Evolutionary conservation across 2,329 filamentous ascomycete genomes (phyloP), one percentile per base, ranked within the genome.

Genomic region (Ophiocordyceps camponoti-saundersi): DNA sequence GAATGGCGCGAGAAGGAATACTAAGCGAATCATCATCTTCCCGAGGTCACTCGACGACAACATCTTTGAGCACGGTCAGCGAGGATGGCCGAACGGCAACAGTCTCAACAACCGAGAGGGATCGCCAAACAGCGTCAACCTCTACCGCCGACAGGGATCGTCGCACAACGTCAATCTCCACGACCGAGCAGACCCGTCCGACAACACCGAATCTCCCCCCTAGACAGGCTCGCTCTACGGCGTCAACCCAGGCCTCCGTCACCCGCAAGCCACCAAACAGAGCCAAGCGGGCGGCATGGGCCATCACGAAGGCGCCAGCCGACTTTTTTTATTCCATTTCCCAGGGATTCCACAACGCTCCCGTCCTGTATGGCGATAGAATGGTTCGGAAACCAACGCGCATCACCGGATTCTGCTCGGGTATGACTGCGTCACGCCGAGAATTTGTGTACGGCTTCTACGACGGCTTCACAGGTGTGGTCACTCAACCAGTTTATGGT

Each of bases 321-420:
- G 72, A 80, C 53, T 58, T 83, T 2, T 69, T 72, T 0, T 61
- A 82, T 40, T 76, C 77, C 0, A 57, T 84, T 2, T 77, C 77
- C 1, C 79, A 83, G 56, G 80, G 80, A 1, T 83, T 84, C 51
- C 80, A 84, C 57, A 85, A 85, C 52, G 79, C 78, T 0, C 80
- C 80, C 1, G 72, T 79, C 2, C 66, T 85, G 0, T 85, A 85
- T 53, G 80, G 80, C 15, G 81, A 85, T 53, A 72, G 77, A 44
- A 84, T 80, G 1, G 81, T 85, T 2, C 72, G 81, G 3, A 70
- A 71, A 2, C 77, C 78, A 1, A 70, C 70, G 1, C 71, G 77
- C 8, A 74, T 85, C 41, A 83, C 78, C 1, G 81, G 79, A 2
- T 70, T 84, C 48, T 67, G 70, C 45, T 82, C 78, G 2, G 81